Evolutionary conservation across 345 rosid genomes (phyloP), one percentile per base, ranked within the genome.

Genomic region (Gossypium bickii): DNA sequence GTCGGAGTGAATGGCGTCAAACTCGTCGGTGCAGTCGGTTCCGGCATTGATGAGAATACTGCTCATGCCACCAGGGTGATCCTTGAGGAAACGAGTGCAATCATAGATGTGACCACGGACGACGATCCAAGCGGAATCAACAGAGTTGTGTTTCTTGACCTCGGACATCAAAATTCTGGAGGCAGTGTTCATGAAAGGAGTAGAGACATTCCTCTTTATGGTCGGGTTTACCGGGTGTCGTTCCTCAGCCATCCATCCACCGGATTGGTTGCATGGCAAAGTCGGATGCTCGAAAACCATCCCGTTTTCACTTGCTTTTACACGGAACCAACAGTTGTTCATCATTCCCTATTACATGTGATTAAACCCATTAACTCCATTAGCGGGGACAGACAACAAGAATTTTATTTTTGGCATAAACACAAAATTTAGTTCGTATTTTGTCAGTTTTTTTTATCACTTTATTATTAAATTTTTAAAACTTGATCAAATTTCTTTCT

Each of bases 231-330:
- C 97, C 0, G 88, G 84, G 60, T 90, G 92, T 27, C 85, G 85
- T 44, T 92, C 94, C 82, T 87, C 89, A 0, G 92, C 98, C 99
- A 95, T 95, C 99, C 99, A 95, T 70, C 99, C 99, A 22, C 99
- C 94, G 12, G 97, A 81, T 47, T 91, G 99, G 84, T 92, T 94
- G 29, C 88, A 98, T 1, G 98, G 92, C 63, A 80, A 84, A 29
- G 96, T 95, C 48, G 99, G 99, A 93, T 57, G 61, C 78, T 92
- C 98, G 81, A 95, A 93, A 15, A 86, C 86, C 4, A 95, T 86
- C 15, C 98, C 98, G 22, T 92, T 85, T 85, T 94, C 98, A 55
- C 97, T 91, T 66, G 98, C 84, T 71, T 71, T 92, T 1, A 90
- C 81, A 18, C 93, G 91, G 82, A 92, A 93, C 98, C 96, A 92